Evolutionary conservation across 805 yeast genomes (phyloP), one percentile per base, ranked within the genome.

Genomic region (Cyberlindnera suaveolens): DNA sequence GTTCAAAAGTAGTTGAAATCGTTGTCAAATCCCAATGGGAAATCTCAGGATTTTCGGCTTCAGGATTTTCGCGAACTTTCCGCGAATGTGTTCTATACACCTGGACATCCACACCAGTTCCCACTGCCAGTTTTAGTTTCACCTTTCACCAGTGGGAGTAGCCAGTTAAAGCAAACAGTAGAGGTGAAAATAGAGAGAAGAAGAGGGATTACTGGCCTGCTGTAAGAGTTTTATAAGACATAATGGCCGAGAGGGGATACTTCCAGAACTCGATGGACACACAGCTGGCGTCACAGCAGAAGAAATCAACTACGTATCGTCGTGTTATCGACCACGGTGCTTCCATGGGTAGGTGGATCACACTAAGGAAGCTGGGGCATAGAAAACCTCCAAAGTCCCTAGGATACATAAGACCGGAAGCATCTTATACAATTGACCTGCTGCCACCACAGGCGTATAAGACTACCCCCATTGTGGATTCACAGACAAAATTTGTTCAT

Each of bases 401-500:
- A 39, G 52, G 52, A 1, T 42, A 47, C 4, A 67, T 83, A 5
- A 66, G 91, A 34, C 90, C 93, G 1, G 88, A 81, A 39, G 75
- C 82, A 36, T 74, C 84, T 10, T 83, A 77, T 53, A 61, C 83
- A 33, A 71, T 81, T 2, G 79, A 80, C 50, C 50, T 85, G 36
- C 66, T 82, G 38, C 89, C 95, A 10, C 79, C 93, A 3, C 61
- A 67, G 31, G 81, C 86, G 13, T 78, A 81, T 55, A 60, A 65
- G 34, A 56, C 63, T 23, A 66, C 68, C 30, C 77, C 82, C 0
- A 65, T 78, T 1, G 67, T 83, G 46, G 89, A 89, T 57, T 61
- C 81, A 9, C 80, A 82, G 39, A 75, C 86, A 23, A 89, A 89
- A 56, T 89, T 91, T 61, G 93, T 88, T 4, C 98, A 91, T 66